A percentile compares a stretch with the other conserved stretches of the same genome.
These are phyloP conservation scores for Claviceps sorghi DNA, from an alignment of 2,329 filamentous ascomycete genomes.

Conservation along the genomic window DNA sequence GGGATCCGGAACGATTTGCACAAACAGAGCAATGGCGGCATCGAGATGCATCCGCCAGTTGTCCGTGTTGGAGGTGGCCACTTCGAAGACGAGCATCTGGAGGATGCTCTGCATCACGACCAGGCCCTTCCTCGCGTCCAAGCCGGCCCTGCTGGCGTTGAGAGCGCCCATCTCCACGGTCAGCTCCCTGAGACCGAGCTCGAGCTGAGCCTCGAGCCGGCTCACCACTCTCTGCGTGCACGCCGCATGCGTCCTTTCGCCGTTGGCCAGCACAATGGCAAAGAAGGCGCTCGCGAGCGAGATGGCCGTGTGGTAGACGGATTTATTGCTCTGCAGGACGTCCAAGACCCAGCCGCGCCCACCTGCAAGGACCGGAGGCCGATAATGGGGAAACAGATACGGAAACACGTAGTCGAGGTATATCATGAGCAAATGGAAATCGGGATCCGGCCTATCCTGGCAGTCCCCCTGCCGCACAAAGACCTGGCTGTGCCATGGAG, in stretches of 20 bases:
- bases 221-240: slow-evolving; percentile 22
- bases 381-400: slow-evolving; percentile 49
- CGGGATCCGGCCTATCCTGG: slow-evolving; percentile 12
- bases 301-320: slow-evolving; percentile 41
- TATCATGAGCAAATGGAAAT: slow-evolving; percentile 35
- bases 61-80: slow-evolving; percentile 27
- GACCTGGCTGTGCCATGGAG: slow-evolving; percentile 19
- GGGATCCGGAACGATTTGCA: slow-evolving; percentile 26
- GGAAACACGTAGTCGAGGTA: slow-evolving; percentile 50
- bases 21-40: slow-evolving; percentile 34
- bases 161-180: slow-evolving; percentile 26
- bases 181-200: slow-evolving; percentile 29
- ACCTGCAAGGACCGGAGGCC: slow-evolving; percentile 38
- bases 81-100: slow-evolving; percentile 39
- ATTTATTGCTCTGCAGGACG: slow-evolving; percentile 39
- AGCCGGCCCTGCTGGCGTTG: slow-evolving; percentile 16
- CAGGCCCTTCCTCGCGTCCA: slow-evolving; percentile 20
- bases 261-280: slow-evolving; percentile 26
- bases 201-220: slow-evolving; percentile 29
- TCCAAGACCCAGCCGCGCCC: slow-evolving; percentile 47
- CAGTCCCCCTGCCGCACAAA: slow-evolving; percentile 11
- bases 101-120: slow-evolving; percentile 35
- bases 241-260: slow-evolving; percentile 18
- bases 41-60: slow-evolving; percentile 37
- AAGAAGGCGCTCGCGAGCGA: slow-evolving; percentile 45